A percentile compares a stretch with the other conserved stretches of the same genome.
These are phyloP conservation scores for Podospora appendiculata DNA, from an alignment of 495 filamentous ascomycete species.

Conservation along the genomic window DNA sequence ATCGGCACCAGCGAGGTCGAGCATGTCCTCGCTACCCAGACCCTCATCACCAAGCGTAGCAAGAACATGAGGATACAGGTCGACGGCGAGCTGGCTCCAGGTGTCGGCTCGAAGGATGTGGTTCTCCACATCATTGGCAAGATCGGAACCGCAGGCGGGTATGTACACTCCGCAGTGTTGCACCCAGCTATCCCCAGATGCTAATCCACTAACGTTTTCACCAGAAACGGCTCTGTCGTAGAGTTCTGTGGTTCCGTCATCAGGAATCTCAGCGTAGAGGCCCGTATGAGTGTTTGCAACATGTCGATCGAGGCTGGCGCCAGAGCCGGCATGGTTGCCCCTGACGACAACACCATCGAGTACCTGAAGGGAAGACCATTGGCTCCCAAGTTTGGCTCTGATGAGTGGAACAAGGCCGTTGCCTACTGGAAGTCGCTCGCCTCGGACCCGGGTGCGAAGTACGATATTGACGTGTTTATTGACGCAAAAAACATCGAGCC, in stretches of 20 bases:
- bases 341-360: conserved; percentile 87
- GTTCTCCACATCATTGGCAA: conserved; percentile 89
- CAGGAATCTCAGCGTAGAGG: conserved; percentile 84
- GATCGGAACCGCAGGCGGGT: conserved; percentile 89
- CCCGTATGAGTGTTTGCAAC: conserved; percentile 98
- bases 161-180: no score
- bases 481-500: conserved; percentile 88
- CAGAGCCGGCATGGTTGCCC: conserved; percentile 92
- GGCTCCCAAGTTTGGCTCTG: conserved; percentile 71
- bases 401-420: conserved; percentile 85
- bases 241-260: conserved; percentile 96
- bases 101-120: conserved; percentile 94
- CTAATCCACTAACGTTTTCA: no score
- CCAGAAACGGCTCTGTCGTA: conserved; percentile 74
- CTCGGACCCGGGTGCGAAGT: conserved; percentile 78
- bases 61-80: conserved; percentile 99
- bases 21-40: conserved; percentile 95
- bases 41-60: conserved; percentile 84
- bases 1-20: conserved; percentile 98
- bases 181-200: no score
- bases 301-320: conserved; percentile 99
- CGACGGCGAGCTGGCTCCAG: conserved; percentile 80
- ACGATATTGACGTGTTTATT: conserved; percentile 78
- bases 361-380: conserved; percentile 88
- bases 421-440: conserved; percentile 83